A percentile compares a stretch with the other conserved stretches of the same genome.
Conservation (phyloP, 345 rosid species). For the Stellera chamaejasme region DNA sequence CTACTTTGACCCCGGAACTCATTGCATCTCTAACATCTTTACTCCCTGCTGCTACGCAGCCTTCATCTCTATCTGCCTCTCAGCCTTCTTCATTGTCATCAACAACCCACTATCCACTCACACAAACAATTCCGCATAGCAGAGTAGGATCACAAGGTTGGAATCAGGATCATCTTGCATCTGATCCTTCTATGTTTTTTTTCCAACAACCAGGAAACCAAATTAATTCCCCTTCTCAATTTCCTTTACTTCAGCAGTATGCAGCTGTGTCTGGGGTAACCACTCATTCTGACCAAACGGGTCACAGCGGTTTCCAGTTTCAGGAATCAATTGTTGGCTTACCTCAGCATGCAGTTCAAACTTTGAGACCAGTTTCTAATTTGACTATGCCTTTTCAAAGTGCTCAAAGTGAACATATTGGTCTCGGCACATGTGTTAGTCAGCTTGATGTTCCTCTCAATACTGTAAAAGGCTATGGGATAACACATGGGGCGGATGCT, state of each 20-base stretch:
- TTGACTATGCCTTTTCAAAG: conserved; percentile 17
- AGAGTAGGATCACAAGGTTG: conserved; percentile 36
- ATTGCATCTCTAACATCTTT: conserved; percentile 59
- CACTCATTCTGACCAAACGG: conserved; percentile 28
- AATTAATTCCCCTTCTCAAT: conserved; percentile 31
- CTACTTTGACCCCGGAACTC: conserved; percentile 62
- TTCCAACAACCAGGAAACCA: conserved; percentile 43
- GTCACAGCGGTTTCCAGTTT: conserved; percentile 26
- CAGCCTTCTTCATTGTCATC: conserved; percentile 36
- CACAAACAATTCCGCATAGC: conserved; percentile 25
- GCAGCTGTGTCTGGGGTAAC: conserved; percentile 24
- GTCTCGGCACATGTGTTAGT: conserved; percentile 34
- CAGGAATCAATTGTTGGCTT: conserved; percentile 34
- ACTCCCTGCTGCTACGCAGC: conserved; percentile 43
- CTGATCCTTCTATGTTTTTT: conserved; percentile 28
- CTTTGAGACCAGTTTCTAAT: conserved; percentile 27
- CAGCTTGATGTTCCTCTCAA: conserved; percentile 33
- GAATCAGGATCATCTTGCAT: conserved; percentile 28
- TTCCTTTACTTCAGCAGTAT: conserved; percentile 33
- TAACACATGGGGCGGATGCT: conserved; percentile 33
- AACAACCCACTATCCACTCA: conserved; percentile 24
- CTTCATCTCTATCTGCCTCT: conserved; percentile 28
- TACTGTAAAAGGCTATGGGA: conserved; percentile 30
- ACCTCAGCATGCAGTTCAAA: conserved; percentile 34
- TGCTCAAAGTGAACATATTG: conserved; percentile 45